Conservation (phyloP, 2,329 filamentous ascomycete species). For the Cladophialophora exuberans region DNA sequence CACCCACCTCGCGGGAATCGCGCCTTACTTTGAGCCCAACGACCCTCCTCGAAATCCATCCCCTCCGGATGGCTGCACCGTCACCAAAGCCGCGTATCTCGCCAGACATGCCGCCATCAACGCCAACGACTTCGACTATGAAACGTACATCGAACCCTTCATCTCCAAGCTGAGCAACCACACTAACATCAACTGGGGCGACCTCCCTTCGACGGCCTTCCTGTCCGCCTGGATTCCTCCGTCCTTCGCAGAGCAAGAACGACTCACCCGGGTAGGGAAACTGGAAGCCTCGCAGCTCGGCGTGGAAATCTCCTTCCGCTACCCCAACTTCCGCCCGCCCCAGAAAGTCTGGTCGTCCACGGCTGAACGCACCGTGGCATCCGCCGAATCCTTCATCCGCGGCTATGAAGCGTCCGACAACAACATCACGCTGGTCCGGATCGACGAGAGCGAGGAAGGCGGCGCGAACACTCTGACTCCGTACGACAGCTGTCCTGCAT, state of each 20-base stretch:
- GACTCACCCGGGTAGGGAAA: slow-evolving; percentile 64
- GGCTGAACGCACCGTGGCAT: slow-evolving; percentile 63
- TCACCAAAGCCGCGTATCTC: slow-evolving; percentile 58
- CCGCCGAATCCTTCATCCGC: slow-evolving; percentile 61
- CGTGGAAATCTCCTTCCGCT: slow-evolving; percentile 61
- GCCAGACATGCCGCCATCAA: slow-evolving; percentile 65
- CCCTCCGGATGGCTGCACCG: slow-evolving; percentile 55
- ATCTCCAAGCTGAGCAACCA: slow-evolving; percentile 62
- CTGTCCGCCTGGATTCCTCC: slow-evolving; percentile 61
- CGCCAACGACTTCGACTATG: slow-evolving; percentile 62
- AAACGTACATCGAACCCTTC: slow-evolving; percentile 61
- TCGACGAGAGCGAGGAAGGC: slow-evolving; percentile 60
- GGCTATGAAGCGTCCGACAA: slow-evolving; percentile 59
- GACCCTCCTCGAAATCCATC: slow-evolving; percentile 50
- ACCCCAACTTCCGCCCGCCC: slow-evolving; percentile 58
- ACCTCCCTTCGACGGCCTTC: slow-evolving; percentile 60
- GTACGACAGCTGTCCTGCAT: slow-evolving; percentile 67
- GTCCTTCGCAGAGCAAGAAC: slow-evolving; percentile 60
- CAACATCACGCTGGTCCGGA: slow-evolving; percentile 57
- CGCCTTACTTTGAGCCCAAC: slow-evolving; percentile 61
- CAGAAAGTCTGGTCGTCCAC: slow-evolving; percentile 65
- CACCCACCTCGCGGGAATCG: slow-evolving; percentile 59
- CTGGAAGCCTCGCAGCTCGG: slow-evolving; percentile 64
- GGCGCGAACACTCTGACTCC: slow-evolving; percentile 66
- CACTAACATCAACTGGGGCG: slow-evolving; percentile 59